These are phyloP conservation scores for Diaporthe sp. DNA, from an alignment of 2,329 filamentous ascomycete species.

Conservation along the genomic window DNA sequence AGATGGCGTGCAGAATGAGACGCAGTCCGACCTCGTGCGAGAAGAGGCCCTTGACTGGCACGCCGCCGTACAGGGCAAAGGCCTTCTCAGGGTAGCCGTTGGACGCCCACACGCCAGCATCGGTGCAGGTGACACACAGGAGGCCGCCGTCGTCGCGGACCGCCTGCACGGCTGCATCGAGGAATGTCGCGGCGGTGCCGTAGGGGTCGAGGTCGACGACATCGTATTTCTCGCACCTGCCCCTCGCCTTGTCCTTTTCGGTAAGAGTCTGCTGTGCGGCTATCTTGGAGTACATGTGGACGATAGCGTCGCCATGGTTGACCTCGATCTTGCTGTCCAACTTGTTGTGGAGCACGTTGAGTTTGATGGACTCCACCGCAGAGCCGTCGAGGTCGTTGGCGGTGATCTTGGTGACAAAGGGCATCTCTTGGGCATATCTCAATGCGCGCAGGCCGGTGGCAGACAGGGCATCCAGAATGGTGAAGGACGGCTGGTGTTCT, in stretches of 20 bases:
- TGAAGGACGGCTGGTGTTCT: slow-evolving; percentile 67
- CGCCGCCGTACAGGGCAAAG: slow-evolving; percentile 92
- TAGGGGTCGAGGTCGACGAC: slow-evolving; percentile 98
- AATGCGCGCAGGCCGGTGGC: slow-evolving; percentile 92
- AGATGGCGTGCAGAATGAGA: slow-evolving; percentile 86
- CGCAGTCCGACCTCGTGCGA: slow-evolving; percentile 93
- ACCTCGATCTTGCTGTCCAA: slow-evolving; percentile 79
- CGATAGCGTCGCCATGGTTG: slow-evolving; percentile 85
- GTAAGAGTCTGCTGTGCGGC: slow-evolving; percentile 64
- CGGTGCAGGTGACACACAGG: slow-evolving; percentile 95
- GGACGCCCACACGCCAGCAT: slow-evolving; percentile 94
- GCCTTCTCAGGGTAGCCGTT: slow-evolving; percentile 95
- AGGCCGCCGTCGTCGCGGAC: slow-evolving; percentile 88
- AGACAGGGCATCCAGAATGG: slow-evolving; percentile 94
- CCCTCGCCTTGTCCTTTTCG: slow-evolving; percentile 53
- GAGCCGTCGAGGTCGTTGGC: slow-evolving; percentile 89
- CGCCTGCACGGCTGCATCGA: slow-evolving; percentile 90
- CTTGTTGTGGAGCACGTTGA: slow-evolving; percentile 88
- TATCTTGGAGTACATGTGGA: slow-evolving; percentile 87
- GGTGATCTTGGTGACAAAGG: slow-evolving; percentile 84
- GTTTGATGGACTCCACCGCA: slow-evolving; percentile 83
- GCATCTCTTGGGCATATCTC: slow-evolving; percentile 91
- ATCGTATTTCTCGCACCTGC: slow-evolving; percentile 75
- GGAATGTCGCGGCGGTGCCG: slow-evolving; percentile 90
- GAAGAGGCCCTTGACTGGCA: slow-evolving; percentile 85